A percentile compares a stretch with the other conserved stretches of the same genome.
phyloP scores from a whole-genome alignment of 2,329 filamentous ascomycete genomes.

The Alternaria incomplexa region DNA sequence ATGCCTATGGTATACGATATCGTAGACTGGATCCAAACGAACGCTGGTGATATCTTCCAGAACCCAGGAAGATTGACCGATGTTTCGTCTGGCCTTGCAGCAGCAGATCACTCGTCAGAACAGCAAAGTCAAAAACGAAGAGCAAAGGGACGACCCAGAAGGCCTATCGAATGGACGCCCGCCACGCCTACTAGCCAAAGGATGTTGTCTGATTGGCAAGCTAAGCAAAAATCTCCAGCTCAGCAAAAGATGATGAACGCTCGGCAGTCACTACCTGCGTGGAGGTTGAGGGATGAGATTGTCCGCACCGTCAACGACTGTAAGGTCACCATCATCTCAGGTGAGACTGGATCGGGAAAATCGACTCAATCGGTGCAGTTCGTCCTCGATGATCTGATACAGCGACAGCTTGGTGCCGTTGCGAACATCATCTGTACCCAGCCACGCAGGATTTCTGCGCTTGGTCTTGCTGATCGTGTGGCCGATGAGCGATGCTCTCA shows the following conservation, averaged over 20 bases:
- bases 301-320: constrained; percentile 75
- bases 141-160: constrained; percentile 43
- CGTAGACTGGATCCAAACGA: constrained; percentile 88
- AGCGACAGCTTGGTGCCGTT: constrained; percentile 72
- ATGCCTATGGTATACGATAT: constrained; percentile 92
- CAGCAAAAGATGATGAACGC: constrained; percentile 77
- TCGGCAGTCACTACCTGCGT: constrained; percentile 81
- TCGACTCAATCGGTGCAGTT: constrained; percentile 98
- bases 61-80: constrained; percentile 83
- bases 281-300: constrained; percentile 79
- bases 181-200: constrained; percentile 65
- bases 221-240: constrained; percentile 67
- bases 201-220: constrained; percentile 68
- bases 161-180: constrained; percentile 68
- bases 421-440: constrained; percentile 96
- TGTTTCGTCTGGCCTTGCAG: constrained; percentile 75
- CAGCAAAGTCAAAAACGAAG: constrained; percentile 19
- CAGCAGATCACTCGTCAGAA: constrained; percentile 51
- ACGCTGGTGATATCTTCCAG: constrained; percentile 81
- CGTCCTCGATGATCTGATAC: constrained; percentile 87
- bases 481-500: constrained; percentile 84
- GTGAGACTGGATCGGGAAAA: constrained; percentile 96
- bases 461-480: constrained; percentile 92
- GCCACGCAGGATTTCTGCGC: constrained; percentile 89
- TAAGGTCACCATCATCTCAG: constrained; percentile 94